Conservation (phyloP, 1,284 basidiomycete species). For the Chondrostereum purpureum region DNA sequence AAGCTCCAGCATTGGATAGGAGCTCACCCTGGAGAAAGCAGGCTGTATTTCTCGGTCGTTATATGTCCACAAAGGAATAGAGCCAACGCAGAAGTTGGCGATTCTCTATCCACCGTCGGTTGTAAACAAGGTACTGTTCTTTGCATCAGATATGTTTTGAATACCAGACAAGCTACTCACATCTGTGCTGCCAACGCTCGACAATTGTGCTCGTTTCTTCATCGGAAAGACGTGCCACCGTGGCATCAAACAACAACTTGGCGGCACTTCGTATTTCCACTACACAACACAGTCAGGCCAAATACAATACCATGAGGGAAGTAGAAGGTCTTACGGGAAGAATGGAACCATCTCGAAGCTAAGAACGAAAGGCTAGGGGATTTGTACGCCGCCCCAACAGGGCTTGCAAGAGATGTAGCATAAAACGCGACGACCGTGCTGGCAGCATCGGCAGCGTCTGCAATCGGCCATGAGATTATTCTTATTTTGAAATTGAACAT, state of each 20-base stretch:
- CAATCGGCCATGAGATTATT: too few species aligned
- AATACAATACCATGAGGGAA: conserved; percentile 8
- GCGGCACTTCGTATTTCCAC: conserved; percentile 74
- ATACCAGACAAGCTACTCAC: conserved; percentile 34
- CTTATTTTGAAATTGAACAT: neutral
- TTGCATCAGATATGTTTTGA: neutral
- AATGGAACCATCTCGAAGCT: conserved; percentile 70
- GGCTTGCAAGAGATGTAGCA: conserved; percentile 55
- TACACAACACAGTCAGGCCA: conserved; percentile 19
- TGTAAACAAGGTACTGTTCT: conserved; percentile 66
- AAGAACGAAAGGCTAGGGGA: conserved; percentile 68
- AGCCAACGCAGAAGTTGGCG: conserved; percentile 54
- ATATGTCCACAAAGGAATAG: conserved; percentile 80
- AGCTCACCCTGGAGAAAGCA: conserved; percentile 65
- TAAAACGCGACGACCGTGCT: conserved; percentile 76
- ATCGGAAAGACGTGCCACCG: conserved; percentile 60
- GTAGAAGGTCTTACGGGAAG: conserved; percentile 46
- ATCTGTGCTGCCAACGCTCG: conserved; percentile 61
- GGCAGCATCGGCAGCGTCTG: conserved; percentile 61
- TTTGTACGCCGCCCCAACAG: conserved; percentile 52
- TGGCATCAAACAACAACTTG: conserved; percentile 69
- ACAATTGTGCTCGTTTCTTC: conserved; percentile 56
- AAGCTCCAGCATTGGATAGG: conserved; percentile 3
- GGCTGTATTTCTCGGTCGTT: conserved; percentile 74
- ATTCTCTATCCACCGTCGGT: conserved; percentile 47